Base-by-base conservation (phyloP, 2,329 filamentous ascomycete genomes). In the Fonsecaea pedrosoi region DNA sequence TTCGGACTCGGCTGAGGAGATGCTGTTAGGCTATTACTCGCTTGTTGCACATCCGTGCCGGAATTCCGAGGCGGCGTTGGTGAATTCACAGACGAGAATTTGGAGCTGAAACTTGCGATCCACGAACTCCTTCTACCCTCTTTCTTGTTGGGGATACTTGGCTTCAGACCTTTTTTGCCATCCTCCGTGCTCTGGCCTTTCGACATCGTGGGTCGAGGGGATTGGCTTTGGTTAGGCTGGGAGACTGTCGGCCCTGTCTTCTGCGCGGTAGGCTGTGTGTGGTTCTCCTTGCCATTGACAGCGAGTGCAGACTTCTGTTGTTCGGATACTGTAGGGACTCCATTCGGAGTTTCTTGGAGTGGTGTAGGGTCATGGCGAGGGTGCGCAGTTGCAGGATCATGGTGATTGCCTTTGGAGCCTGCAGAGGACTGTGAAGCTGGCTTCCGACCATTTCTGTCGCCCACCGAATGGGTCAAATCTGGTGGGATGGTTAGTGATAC, bases 101-200 rank as follows among this genome's bases (percentile, higher is more conserved):
- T 97, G 71, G 92, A 94, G 70, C 92, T 96, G 72, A 98, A 88
- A 75, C 89, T 97, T 64, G 92, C 92, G 75, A 98, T 94, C 95
- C 95, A 99, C 13, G 94, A 97, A 69, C 89, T 89, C 63, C 87
- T 81, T 70, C 92, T 86, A 61, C 87, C 83, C 54, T 72, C 69
- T 38, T 71, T 71, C 61, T 71, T 73, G 50, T 59, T 69, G 15
- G 63, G 54, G 12, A 55, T 56, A 13, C 55, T 55, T 25, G 54
- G 38, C 42, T 57, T 69, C 21, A 60, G 40, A 30, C 40, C 38
- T 59, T 67, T 67, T 56, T 69, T 69, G 9, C 45, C 21, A 6
- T 71, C 65, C 42, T 71, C 69, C 45, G 48, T 61, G 48, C 60
- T 69, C 56, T 63, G 62, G 13, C 62, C 67, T 65, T 25, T 62